A percentile compares a stretch with the other conserved stretches of the same genome.
phyloP scores from a whole-genome alignment of 2,329 filamentous ascomycete genomes.

The Aspergillus quadrilineatus region DNA sequence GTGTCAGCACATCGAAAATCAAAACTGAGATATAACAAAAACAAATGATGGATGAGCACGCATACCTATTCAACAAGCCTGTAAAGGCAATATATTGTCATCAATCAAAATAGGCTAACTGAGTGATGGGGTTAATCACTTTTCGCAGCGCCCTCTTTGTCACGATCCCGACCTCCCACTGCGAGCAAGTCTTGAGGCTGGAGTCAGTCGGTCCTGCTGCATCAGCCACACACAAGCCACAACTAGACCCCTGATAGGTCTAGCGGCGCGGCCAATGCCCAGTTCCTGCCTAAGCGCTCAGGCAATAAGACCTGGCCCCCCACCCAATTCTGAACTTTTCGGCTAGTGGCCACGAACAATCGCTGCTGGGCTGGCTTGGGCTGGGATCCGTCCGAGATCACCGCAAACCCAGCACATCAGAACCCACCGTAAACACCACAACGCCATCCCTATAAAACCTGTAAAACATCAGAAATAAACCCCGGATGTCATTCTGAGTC shows the following conservation, averaged over 20 bases:
- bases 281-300: conserved; percentile 3
- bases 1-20: conserved; percentile 8
- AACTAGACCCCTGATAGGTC: conserved; percentile 7
- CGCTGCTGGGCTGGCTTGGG: not conserved
- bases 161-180: conserved; percentile 1
- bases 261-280: conserved; percentile 5
- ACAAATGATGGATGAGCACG: not conserved
- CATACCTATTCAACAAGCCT: not conserved
- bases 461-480: not conserved
- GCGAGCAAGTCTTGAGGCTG: conserved; percentile 9
- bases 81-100: not conserved
- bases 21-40: not conserved
- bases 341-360: not conserved
- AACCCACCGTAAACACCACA: not conserved
- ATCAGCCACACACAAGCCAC: conserved; percentile 17
- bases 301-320: not conserved
- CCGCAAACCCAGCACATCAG: not conserved
- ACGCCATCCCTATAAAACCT: not conserved
- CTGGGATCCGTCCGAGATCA: not conserved
- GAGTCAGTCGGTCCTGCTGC: not conserved
- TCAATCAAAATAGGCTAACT: not conserved
- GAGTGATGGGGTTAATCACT: not conserved
- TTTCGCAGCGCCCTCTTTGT: not conserved
- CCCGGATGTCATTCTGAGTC: not conserved
- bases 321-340: not conserved